Conservation (phyloP, 352 stramenopile genomes). For the Thraustotheca clavata region DNA sequence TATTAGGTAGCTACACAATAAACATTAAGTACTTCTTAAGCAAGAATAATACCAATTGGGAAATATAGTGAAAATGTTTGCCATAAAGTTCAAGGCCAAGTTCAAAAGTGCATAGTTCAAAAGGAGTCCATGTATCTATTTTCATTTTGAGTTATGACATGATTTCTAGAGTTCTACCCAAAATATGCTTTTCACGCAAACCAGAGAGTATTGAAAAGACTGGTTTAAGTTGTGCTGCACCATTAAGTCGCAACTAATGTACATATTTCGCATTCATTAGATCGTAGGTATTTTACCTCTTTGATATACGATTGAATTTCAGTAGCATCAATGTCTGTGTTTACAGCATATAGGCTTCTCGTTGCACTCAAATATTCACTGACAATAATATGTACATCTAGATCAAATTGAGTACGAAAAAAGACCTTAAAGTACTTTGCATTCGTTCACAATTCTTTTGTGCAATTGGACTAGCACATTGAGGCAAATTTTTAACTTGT, state of each 20-base stretch:
- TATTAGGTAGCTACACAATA: conserved; percentile 43
- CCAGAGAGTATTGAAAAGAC: conserved; percentile 35
- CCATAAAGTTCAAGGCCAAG: conserved; percentile 76
- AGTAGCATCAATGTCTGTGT: neutral
- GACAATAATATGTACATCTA: neutral
- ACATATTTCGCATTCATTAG: neutral
- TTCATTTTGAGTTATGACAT: neutral
- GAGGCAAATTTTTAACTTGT: neutral
- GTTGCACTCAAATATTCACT: conserved; percentile 43
- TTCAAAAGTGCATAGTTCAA: conserved; percentile 78
- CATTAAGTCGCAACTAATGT: neutral
- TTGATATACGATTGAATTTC: neutral
- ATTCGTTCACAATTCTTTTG: conserved; percentile 54
- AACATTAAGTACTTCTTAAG: neutral
- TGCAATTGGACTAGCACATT: conserved; percentile 27
- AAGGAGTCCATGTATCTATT: conserved; percentile 65
- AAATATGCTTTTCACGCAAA: conserved; percentile 29
- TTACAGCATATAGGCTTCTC: conserved; percentile 40
- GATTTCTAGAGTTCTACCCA: neutral
- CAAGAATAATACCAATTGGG: conserved; percentile 41
- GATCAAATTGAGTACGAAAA: neutral
- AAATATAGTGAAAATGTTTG: conserved; percentile 71
- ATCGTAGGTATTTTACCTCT: conserved; percentile 29
- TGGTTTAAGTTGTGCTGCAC: conserved; percentile 23
- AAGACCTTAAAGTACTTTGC: conserved; percentile 32